Conservation (phyloP, 2,329 filamentous ascomycete species). For the Epichloe gansuensis region DNA sequence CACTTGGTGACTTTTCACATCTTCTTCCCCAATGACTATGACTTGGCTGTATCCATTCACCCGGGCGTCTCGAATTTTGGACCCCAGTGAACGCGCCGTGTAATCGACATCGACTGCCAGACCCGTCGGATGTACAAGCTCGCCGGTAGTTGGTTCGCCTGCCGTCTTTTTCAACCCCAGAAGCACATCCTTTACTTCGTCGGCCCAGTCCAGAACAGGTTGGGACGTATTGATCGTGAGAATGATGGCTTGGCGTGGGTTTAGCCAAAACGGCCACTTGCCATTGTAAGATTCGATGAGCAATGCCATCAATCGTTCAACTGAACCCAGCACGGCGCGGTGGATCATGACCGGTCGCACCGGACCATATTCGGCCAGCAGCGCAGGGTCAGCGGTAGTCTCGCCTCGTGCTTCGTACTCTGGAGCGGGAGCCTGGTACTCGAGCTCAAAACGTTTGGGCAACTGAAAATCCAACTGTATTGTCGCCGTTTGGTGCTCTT, state of each 20-base stretch:
- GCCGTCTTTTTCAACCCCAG: constrained; percentile 29
- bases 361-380: constrained; percentile 40
- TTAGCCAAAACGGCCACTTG: constrained; percentile 80
- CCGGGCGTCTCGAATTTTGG: constrained; percentile 63
- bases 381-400: constrained; percentile 33
- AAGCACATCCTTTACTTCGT: constrained; percentile 34
- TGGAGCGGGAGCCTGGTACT: constrained; percentile 58
- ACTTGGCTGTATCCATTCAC: constrained; percentile 60
- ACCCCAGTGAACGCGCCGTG: constrained; percentile 45
- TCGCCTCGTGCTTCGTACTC: constrained; percentile 44
- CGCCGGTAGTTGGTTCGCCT: constrained; percentile 23
- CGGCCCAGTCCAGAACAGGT: constrained; percentile 37
- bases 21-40: constrained; percentile 55
- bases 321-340: constrained; percentile 69
- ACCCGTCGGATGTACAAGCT: constrained; percentile 41
- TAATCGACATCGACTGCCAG: constrained; percentile 60
- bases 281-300: constrained; percentile 74
- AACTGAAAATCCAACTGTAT: constrained; percentile 86
- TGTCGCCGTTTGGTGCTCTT: constrained; percentile 79
- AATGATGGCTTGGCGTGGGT: constrained; percentile 63
- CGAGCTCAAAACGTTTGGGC: constrained; percentile 65
- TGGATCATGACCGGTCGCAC: constrained; percentile 70
- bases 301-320: constrained; percentile 75
- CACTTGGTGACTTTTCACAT: constrained; percentile 47
- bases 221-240: constrained; percentile 55